phyloP scores from a whole-genome alignment of 2,329 filamentous ascomycete species.

The Pestalotiopsis sp. region DNA sequence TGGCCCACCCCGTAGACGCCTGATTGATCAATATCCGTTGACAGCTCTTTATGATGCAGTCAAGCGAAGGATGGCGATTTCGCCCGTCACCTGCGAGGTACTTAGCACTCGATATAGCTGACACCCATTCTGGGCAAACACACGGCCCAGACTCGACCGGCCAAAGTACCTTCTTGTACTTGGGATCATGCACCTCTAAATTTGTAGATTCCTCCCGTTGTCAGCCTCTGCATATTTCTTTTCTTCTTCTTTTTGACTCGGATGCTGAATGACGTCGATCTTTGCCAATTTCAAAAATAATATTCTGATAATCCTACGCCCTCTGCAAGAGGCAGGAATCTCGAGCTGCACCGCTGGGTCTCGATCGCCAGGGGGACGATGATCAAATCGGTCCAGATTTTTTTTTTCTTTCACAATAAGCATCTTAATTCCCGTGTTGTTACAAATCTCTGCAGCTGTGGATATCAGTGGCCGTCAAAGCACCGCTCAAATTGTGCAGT shows the following conservation, averaged over 20 bases:
- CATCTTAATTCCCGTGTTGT: not conserved
- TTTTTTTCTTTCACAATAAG: not conserved
- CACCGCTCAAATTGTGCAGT: not conserved
- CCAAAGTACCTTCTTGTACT: not conserved
- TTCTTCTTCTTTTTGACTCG: not conserved
- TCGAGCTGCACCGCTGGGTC: not conserved
- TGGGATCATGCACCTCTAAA: not conserved
- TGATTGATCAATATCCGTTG: not conserved
- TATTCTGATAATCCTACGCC: slow-evolving; percentile 1
- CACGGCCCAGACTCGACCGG: not conserved
- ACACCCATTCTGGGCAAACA: not conserved
- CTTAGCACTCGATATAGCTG: slow-evolving; percentile 13
- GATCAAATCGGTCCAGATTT: not conserved
- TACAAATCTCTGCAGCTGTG: not conserved
- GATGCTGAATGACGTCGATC: slow-evolving; percentile 6
- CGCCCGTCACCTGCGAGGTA: not conserved
- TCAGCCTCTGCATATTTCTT: not conserved
- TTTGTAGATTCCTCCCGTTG: not conserved
- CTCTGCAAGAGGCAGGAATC: not conserved
- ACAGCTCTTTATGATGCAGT: not conserved
- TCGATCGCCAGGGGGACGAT: not conserved
- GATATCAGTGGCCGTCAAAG: not conserved
- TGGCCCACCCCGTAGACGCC: not conserved
- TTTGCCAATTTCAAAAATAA: not conserved
- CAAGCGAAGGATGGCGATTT: not conserved